These are phyloP conservation scores for Phytophthora fragariae DNA, from an alignment of 352 stramenopile species.

Conservation along the genomic window DNA sequence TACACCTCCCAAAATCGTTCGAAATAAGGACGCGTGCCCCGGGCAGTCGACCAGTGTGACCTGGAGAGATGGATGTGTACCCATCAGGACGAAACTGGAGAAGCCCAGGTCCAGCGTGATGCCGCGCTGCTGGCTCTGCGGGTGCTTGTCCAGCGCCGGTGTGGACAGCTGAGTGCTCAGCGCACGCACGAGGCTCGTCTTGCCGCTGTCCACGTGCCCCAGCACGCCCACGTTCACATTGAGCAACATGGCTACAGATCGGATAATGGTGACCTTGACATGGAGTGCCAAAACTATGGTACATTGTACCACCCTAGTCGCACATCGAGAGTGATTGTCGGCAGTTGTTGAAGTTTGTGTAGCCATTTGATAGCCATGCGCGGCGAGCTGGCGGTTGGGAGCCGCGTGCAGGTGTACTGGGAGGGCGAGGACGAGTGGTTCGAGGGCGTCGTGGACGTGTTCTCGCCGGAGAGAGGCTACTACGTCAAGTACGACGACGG, in stretches of 20 bases:
- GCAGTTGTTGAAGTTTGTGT: conserved; percentile 27
- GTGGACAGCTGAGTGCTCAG: conserved; percentile 98
- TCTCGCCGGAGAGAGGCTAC: conserved; percentile 46
- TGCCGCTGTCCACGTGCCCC: conserved; percentile 98
- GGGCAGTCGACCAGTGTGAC: conserved; percentile 97
- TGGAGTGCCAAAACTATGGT: background rate
- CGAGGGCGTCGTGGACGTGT: conserved; percentile 55
- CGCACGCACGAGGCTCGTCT: conserved; percentile 97
- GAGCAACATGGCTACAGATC: background rate
- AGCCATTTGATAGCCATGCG: conserved; percentile 19
- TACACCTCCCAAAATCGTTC: conserved; percentile 98
- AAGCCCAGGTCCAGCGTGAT: conserved; percentile 99
- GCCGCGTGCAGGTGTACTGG: conserved; percentile 74
- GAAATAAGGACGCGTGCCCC: conserved; percentile 98
- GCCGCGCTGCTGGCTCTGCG: conserved; percentile 95
- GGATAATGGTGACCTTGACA: background rate
- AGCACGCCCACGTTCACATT: conserved; percentile 99
- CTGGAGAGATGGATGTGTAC: conserved; percentile 68
- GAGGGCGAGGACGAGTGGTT: conserved; percentile 75
- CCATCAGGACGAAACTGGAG: conserved; percentile 92
- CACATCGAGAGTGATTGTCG: background rate
- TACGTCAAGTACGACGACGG: conserved; percentile 81
- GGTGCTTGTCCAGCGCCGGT: conserved; percentile 98
- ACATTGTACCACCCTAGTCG: background rate
- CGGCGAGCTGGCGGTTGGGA: conserved; percentile 42